Conservation (phyloP, 2,329 filamentous ascomycete genomes). For the Bimuria novae-zelandiae region DNA sequence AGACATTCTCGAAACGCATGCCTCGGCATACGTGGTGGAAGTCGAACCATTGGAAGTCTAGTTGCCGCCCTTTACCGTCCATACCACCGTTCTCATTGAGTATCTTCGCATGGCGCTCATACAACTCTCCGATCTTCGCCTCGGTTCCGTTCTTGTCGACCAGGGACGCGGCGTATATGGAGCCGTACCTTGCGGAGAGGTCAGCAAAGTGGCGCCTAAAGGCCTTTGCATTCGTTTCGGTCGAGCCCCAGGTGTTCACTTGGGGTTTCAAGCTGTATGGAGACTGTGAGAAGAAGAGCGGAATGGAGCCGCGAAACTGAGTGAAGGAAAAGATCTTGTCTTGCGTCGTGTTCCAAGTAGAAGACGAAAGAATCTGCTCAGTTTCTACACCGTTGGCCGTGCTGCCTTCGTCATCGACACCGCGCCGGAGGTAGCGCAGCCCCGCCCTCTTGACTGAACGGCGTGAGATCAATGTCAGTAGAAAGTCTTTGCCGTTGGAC, state of each 20-base stretch:
- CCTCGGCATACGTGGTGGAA: conserved; percentile 91
- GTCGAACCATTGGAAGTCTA: conserved; percentile 94
- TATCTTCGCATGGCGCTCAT: conserved; percentile 67
- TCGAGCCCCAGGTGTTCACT: conserved; percentile 79
- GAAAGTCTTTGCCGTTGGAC: conserved; percentile 57
- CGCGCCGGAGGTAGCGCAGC: conserved; percentile 84
- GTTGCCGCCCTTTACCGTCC: conserved; percentile 51
- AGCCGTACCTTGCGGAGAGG: conserved; percentile 71
- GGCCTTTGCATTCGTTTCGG: conserved; percentile 76
- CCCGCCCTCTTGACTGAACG: conserved; percentile 85
- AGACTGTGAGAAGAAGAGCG: conserved; percentile 91
- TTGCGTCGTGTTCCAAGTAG: conserved; percentile 64
- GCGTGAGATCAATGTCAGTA: conserved; percentile 91
- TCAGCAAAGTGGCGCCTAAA: conserved; percentile 79
- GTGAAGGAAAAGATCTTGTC: conserved; percentile 78
- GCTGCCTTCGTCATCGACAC: conserved; percentile 86
- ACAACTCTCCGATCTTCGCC: conserved; percentile 75
- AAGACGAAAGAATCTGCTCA: conserved; percentile 83
- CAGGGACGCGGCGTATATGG: conserved; percentile 77
- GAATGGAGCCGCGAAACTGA: conserved; percentile 88
- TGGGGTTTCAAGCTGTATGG: conserved; percentile 91
- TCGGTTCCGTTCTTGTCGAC: conserved; percentile 90
- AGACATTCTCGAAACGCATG: conserved; percentile 98
- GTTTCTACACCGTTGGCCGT: conserved; percentile 93
- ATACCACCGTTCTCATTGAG: conserved; percentile 65